Conservation (phyloP, 352 stramenopile species). For the Globisporangium echinulatum region DNA sequence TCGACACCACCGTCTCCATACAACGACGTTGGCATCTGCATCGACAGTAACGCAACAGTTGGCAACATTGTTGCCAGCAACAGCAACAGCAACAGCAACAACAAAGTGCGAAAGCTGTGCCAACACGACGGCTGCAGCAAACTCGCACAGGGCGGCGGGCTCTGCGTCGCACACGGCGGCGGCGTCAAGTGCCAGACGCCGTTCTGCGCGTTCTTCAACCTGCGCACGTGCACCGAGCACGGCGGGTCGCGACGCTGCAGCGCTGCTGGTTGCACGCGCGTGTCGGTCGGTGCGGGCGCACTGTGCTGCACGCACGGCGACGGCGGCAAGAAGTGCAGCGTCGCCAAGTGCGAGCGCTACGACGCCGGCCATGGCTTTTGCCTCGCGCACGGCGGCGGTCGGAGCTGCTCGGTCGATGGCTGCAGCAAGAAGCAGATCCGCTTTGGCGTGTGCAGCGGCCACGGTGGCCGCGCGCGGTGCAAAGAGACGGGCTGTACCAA, state of each 20-base stretch:
- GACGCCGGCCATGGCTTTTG: constrained; percentile 64
- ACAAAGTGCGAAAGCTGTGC: constrained; percentile 19
- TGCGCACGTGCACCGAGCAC: constrained; percentile 70
- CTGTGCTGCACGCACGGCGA: constrained; percentile 66
- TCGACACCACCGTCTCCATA: constrained; percentile 1
- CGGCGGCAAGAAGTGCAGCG: constrained; percentile 57
- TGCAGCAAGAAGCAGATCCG: constrained; percentile 76
- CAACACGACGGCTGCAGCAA: constrained; percentile 45
- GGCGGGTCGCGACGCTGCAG: constrained; percentile 64
- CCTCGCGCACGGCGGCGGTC: constrained; percentile 64
- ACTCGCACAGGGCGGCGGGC: constrained; percentile 50
- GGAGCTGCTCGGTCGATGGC: constrained; percentile 43
- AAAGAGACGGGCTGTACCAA: constrained; percentile 73
- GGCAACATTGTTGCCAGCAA: background rate
- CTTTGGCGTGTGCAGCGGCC: constrained; percentile 67
- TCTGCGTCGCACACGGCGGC: constrained; percentile 62
- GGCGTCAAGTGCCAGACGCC: constrained; percentile 67
- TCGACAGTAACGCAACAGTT: background rate
- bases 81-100: background rate
- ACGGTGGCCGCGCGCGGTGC: constrained; percentile 66
- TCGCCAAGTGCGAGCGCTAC: constrained; percentile 69
- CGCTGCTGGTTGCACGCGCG: constrained; percentile 41
- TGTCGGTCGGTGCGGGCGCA: constrained; percentile 34
- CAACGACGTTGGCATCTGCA: background rate
- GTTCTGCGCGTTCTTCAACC: constrained; percentile 63